Percentiles rank a stretch among this genome's conserved stretches.
Evolutionary conservation across 441 rosid species (phyloP).

Genomic region (Pelargonium fulgidum): DNA sequence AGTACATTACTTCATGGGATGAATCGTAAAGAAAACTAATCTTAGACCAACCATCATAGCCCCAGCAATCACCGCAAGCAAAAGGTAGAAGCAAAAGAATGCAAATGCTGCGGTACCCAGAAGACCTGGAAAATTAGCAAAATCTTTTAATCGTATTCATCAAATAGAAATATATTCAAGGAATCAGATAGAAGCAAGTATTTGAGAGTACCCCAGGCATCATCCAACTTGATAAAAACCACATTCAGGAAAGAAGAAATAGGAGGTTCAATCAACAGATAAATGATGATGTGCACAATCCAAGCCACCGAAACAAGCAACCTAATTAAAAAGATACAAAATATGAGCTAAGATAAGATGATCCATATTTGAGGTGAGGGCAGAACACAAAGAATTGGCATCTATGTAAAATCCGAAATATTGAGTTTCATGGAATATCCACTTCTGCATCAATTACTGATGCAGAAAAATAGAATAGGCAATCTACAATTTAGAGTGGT

Average conservation of each 20-base stretch:
- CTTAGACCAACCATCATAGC: slow-evolving; percentile 97
- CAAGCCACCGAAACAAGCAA: slow-evolving; percentile 94
- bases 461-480: no score
- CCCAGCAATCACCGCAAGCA: slow-evolving; percentile 95
- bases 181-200: slow-evolving; percentile 1
- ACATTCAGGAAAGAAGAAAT: slow-evolving; percentile 88
- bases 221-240: slow-evolving; percentile 97
- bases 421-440: no score
- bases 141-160: not conserved
- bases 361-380: no score
- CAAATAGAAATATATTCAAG: not conserved
- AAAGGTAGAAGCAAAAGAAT: slow-evolving; percentile 96
- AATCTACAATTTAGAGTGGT: no score
- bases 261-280: slow-evolving; percentile 80
- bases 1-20: slow-evolving; percentile 88
- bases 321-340: slow-evolving; percentile 28
- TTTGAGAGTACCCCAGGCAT: slow-evolving; percentile 70
- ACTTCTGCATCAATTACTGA: no score
- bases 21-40: slow-evolving; percentile 89
- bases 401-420: no score
- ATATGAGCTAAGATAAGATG: no score
- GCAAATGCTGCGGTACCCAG: slow-evolving; percentile 98
- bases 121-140: slow-evolving; percentile 54
- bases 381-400: no score
- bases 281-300: slow-evolving; percentile 86